Conservation (phyloP, 768 basidiomycete genomes). For the Russula emetica region DNA sequence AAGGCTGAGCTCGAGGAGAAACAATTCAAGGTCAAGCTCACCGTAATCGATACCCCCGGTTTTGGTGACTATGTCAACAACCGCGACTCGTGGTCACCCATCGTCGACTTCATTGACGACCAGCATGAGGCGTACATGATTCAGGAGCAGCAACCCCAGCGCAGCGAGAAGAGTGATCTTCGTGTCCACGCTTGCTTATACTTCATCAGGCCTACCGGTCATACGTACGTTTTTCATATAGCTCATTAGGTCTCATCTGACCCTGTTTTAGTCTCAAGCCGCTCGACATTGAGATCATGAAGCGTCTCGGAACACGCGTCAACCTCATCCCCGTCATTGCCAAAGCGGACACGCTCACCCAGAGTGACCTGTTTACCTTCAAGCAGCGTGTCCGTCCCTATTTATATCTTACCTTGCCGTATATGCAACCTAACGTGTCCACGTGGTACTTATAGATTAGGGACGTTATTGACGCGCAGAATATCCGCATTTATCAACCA, state of each 20-base stretch:
- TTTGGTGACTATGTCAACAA: conserved; percentile 99
- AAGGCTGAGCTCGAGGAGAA: conserved; percentile 99
- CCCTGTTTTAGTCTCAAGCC: conserved; percentile 71
- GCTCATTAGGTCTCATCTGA: background rate
- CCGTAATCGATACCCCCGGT: conserved; percentile 97
- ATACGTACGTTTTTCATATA: conserved; percentile 65
- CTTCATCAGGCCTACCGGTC: conserved; percentile 94
- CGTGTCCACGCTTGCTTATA: conserved; percentile 96
- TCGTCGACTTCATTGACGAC: conserved; percentile 97
- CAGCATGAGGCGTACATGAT: conserved; percentile 95
- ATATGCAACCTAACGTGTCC: conserved; percentile 1
- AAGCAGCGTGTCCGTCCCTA: conserved; percentile 74
- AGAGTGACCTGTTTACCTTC: conserved; percentile 85
- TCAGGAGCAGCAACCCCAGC: conserved; percentile 98
- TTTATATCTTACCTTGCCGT: conserved; percentile 20
- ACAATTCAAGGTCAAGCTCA: conserved; percentile 98
- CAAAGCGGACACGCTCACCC: conserved; percentile 96
- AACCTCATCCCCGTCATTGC: conserved; percentile 97
- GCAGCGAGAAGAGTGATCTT: conserved; percentile 90
- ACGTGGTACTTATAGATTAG: conserved; percentile 53
- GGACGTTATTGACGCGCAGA: conserved; percentile 85
- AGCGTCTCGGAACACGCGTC: conserved; percentile 94
- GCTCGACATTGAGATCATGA: conserved; percentile 99
- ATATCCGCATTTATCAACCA: conserved; percentile 92
- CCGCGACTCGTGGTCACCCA: conserved; percentile 96